These are phyloP conservation scores for Ramaria rubella DNA, from an alignment of 768 basidiomycete genomes.

Conservation along the genomic window DNA sequence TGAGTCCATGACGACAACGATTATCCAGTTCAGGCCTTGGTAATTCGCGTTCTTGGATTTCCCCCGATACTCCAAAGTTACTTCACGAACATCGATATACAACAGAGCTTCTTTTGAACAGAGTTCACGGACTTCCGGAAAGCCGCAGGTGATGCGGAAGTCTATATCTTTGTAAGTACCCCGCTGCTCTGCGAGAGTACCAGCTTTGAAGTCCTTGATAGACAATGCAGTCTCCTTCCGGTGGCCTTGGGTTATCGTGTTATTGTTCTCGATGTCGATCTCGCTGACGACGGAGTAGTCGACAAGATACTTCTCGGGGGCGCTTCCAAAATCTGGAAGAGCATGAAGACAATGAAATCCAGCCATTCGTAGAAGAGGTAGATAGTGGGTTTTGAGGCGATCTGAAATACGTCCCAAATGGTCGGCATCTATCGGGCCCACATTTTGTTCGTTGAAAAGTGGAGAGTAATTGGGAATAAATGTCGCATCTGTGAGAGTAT, in stretches of 20 bases:
- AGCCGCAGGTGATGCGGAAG: slow-evolving; percentile 19
- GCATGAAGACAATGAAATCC: slow-evolving; percentile 23
- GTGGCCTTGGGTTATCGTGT: slow-evolving; percentile 8
- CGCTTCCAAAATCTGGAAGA: slow-evolving; percentile 26
- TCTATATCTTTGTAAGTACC: slow-evolving; percentile 12
- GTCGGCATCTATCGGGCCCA: not conserved
- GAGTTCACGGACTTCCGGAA: slow-evolving; percentile 17
- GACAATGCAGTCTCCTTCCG: slow-evolving; percentile 4
- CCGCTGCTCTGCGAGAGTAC: slow-evolving; percentile 18
- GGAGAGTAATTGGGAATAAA: not conserved
- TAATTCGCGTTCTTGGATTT: slow-evolving; percentile 1
- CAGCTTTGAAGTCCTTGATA: slow-evolving; percentile 11
- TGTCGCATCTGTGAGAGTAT: not conserved
- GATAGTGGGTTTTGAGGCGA: slow-evolving; percentile 18
- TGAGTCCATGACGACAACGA: slow-evolving; percentile 23
- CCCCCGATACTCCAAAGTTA: slow-evolving; percentile 8
- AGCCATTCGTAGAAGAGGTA: slow-evolving; percentile 17
- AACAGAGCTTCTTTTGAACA: slow-evolving; percentile 24
- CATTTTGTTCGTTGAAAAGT: not conserved
- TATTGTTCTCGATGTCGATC: slow-evolving; percentile 7
- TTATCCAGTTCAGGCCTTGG: slow-evolving; percentile 18
- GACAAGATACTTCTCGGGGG: slow-evolving; percentile 14
- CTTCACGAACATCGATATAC: slow-evolving; percentile 14
- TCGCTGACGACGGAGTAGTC: slow-evolving; percentile 20
- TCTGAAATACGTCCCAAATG: not conserved